Percentiles rank a stretch among this genome's conserved stretches.
These are phyloP conservation scores for Fusarium brachygibbosum DNA, from an alignment of 2,329 filamentous ascomycete genomes.

Conservation along the genomic window DNA sequence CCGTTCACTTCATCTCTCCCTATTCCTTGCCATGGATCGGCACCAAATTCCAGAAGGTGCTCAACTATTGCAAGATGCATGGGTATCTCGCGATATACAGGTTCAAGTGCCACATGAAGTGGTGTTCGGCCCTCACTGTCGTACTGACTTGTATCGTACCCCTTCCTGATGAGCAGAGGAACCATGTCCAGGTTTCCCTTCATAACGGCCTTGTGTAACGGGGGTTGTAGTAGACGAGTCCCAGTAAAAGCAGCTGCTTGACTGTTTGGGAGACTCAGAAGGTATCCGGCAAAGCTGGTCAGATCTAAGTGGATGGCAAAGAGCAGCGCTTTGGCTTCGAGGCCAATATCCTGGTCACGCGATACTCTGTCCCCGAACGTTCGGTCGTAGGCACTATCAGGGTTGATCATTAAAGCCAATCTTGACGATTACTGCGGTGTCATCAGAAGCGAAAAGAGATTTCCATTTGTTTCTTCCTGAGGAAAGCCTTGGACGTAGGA, in stretches of 20 bases:
- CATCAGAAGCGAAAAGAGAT: background rate
- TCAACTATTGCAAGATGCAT: background rate
- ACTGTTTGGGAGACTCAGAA: background rate
- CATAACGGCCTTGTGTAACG: background rate
- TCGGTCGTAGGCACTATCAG: background rate
- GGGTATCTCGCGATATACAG: background rate
- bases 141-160: background rate
- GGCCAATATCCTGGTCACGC: background rate
- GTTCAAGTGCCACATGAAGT: background rate
- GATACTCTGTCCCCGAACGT: background rate
- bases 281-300: background rate
- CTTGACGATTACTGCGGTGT: background rate
- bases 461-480: background rate
- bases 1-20: too few relatives aligned
- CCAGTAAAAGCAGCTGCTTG: background rate
- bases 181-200: background rate
- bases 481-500: accelerated
- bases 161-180: background rate
- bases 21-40: background rate
- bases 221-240: background rate
- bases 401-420: background rate
- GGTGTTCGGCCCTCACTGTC: background rate
- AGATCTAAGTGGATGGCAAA: background rate
- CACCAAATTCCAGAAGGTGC: background rate
- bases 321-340: background rate